These are phyloP conservation scores for Termitomyces sp. DNA, from an alignment of 1,284 basidiomycete species.

Conservation along the genomic window DNA sequence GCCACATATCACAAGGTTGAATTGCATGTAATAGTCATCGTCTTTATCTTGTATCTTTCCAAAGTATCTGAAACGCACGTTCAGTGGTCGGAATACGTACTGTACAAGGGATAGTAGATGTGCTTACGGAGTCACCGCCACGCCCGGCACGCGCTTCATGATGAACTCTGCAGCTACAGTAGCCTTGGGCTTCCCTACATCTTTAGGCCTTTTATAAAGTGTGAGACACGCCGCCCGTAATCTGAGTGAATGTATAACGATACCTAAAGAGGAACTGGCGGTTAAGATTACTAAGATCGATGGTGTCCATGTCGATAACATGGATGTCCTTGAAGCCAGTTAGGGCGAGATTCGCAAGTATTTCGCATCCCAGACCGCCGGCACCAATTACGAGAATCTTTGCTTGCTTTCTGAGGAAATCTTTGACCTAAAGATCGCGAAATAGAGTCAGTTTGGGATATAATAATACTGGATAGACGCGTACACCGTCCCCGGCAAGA, in stretches of 20 bases:
- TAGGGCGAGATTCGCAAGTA: constrained; percentile 87
- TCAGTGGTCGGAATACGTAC: neutral
- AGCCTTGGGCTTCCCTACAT: constrained; percentile 94
- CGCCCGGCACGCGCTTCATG: constrained; percentile 91
- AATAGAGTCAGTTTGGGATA: neutral
- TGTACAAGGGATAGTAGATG: neutral
- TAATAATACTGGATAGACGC: constrained; percentile 18
- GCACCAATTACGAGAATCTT: constrained; percentile 98
- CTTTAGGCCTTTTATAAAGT: constrained; percentile 59
- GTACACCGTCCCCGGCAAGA: constrained; percentile 66
- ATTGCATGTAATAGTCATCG: constrained; percentile 94
- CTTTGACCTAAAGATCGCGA: constrained; percentile 56
- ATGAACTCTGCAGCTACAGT: constrained; percentile 91
- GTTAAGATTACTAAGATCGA: constrained; percentile 98
- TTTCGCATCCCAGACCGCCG: constrained; percentile 93
- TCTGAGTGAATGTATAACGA: no score
- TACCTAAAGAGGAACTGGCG: constrained; percentile 97
- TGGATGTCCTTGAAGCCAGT: constrained; percentile 97
- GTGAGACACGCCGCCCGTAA: neutral
- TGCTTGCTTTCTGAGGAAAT: constrained; percentile 77
- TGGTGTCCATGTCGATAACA: constrained; percentile 99
- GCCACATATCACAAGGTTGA: constrained; percentile 95
- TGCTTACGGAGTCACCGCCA: constrained; percentile 87
- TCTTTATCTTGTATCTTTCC: constrained; percentile 99
- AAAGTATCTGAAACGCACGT: constrained; percentile 61